phyloP scores from a whole-genome alignment of 2,329 filamentous ascomycete species.

The Aspergillus viridinutans region DNA sequence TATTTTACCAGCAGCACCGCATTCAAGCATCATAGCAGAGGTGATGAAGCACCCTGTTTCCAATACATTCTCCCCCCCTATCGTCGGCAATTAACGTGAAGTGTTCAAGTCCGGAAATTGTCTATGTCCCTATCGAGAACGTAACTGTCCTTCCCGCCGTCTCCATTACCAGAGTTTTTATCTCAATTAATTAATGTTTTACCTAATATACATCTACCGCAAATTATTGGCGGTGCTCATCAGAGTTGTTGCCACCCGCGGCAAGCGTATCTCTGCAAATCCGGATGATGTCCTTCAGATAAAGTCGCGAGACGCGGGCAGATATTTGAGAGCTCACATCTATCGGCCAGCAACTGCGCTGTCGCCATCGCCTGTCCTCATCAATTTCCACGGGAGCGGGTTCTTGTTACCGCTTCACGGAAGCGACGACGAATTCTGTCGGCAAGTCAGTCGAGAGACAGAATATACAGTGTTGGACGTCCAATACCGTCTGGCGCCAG shows the following conservation, averaged over 20 bases:
- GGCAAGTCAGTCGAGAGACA: constrained; percentile 20
- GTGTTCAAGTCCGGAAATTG: too few species aligned
- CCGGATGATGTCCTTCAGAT: constrained; percentile 28
- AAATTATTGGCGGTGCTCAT: constrained; percentile 18
- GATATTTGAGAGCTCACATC: constrained; percentile 30
- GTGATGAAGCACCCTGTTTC: not conserved
- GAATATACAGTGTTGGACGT: constrained; percentile 35
- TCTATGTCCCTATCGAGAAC: not conserved
- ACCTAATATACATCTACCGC: constrained; percentile 19
- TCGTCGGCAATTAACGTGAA: not conserved
- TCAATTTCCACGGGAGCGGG: constrained; percentile 35
- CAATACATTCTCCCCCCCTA: not conserved
- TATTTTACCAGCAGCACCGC: not conserved
- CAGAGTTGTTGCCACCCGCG: constrained; percentile 6
- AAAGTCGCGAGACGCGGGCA: constrained; percentile 24
- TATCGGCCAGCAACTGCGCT: constrained; percentile 18
- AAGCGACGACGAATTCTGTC: constrained; percentile 29
- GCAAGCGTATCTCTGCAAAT: constrained; percentile 1
- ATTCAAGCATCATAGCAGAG: not conserved
- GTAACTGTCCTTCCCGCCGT: not conserved
- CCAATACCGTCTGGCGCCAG: constrained; percentile 39
- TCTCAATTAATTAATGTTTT: constrained; percentile 10
- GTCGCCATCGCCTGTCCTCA: constrained; percentile 25
- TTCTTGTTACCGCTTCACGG: constrained; percentile 32
- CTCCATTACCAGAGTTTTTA: not conserved